Evolutionary conservation across 352 stramenopile species (phyloP).

Genomic region (Blastocystis sp.): DNA sequence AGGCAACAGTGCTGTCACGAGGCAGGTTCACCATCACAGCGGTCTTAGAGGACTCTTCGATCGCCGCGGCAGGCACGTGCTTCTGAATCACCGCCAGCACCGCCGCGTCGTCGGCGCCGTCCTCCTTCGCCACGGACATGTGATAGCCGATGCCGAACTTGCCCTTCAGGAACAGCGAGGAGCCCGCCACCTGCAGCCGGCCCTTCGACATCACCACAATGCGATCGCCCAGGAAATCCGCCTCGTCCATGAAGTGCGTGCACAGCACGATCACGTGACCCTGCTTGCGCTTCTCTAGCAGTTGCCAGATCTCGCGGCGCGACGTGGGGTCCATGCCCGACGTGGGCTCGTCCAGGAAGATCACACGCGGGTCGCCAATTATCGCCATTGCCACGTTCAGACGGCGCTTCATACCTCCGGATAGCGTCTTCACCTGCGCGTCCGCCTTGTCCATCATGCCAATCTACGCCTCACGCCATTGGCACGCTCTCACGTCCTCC

Average conservation of each 20-base stretch:
- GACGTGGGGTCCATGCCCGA: conserved; percentile 76
- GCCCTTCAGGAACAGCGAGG: conserved; percentile 81
- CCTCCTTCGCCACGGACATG: conserved; percentile 77
- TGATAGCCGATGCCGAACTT: conserved; percentile 79
- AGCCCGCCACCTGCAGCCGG: conserved; percentile 74
- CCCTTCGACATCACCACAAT: conserved; percentile 85
- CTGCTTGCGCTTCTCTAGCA: conserved; percentile 76
- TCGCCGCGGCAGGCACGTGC: background rate
- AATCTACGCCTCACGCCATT: conserved; percentile 57
- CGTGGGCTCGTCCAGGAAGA: conserved; percentile 74
- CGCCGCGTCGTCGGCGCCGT: conserved; percentile 52
- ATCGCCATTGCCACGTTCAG: conserved; percentile 81
- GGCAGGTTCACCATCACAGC: conserved; percentile 11
- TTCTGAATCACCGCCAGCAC: conserved; percentile 5
- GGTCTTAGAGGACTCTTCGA: conserved; percentile 44
- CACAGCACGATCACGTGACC: conserved; percentile 82
- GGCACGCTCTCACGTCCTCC: background rate
- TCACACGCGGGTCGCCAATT: conserved; percentile 74
- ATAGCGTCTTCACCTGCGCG: conserved; percentile 76
- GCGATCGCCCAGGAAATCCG: conserved; percentile 83
- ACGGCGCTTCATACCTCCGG: conserved; percentile 83
- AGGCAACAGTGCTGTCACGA: conserved; percentile 72
- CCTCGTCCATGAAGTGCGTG: conserved; percentile 86
- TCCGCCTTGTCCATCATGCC: conserved; percentile 71
- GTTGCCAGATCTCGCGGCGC: conserved; percentile 78